Percentiles rank a stretch among this genome's conserved stretches.
These are phyloP conservation scores for Xeromyces bisporus DNA, from an alignment of 495 filamentous ascomycete species.

Conservation along the genomic window DNA sequence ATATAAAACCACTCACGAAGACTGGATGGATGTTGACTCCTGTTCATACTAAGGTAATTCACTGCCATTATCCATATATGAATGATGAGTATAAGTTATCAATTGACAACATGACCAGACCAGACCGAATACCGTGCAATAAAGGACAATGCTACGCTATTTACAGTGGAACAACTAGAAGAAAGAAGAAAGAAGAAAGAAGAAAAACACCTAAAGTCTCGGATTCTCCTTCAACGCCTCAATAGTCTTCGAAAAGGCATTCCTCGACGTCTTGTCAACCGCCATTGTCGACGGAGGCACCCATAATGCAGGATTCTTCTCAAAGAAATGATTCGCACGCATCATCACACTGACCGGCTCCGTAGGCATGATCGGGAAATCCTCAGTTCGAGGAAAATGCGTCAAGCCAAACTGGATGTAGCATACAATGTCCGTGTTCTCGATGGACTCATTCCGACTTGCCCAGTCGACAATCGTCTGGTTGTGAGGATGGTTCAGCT, in stretches of 20 bases:
- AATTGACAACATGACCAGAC: too few relatives aligned
- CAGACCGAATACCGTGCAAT: too few relatives aligned
- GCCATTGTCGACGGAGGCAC: conserved; percentile 36
- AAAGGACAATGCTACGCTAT: too few relatives aligned
- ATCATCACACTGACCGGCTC: conserved; percentile 52
- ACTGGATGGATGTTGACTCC: too few relatives aligned
- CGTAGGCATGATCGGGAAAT: conserved; percentile 54
- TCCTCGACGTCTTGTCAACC: conserved; percentile 3
- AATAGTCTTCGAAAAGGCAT: conserved; percentile 1
- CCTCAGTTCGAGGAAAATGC: conserved; percentile 39
- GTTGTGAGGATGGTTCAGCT: conserved; percentile 20
- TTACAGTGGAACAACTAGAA: too few relatives aligned
- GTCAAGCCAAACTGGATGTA: conserved; percentile 44
- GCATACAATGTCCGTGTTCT: conserved; percentile 37
- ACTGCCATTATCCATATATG: too few relatives aligned
- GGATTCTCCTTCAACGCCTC: background rate
- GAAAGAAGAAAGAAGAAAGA: too few relatives aligned
- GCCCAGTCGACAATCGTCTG: conserved; percentile 23
- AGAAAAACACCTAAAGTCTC: background rate
- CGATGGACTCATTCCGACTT: conserved; percentile 31
- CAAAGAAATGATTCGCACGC: conserved; percentile 54
- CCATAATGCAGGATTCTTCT: conserved; percentile 52
- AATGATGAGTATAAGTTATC: too few relatives aligned
- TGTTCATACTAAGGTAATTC: too few relatives aligned
- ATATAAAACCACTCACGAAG: too few relatives aligned